Base-by-base conservation (phyloP, 768 basidiomycete species). In the Phanerodontia chrysosporium region DNA sequence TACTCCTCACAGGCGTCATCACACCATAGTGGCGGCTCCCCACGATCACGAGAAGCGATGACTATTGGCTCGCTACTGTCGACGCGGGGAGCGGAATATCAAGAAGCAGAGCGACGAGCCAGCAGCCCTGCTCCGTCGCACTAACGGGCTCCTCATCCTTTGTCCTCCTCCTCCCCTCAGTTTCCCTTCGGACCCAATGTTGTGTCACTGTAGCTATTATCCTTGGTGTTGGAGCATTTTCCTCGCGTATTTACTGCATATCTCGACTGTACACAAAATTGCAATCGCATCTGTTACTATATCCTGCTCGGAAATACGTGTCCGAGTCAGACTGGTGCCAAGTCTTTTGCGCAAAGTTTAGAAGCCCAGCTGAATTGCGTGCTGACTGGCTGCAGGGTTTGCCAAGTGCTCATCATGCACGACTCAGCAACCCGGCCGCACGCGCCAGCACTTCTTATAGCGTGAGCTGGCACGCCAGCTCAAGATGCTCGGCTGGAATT, bases 11-110 rank as follows among this genome's bases (percentile, higher is more conserved):
- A 51, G 9, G 83, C 86, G 14, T 80, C 83, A 36, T 86, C 86
- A 58, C 82, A 84, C 58, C 85, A 86, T 16, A 82, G 82, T 51
- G 84, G 84, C 62, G 86, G 82, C 65, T 90, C 88, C 1, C 87
- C 88, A 45, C 81, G 85, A 49, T 84, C 87, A 55, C 78, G 85
- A 57, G 83, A 82, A 16, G 85, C 86, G 36, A 92, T 92, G 90
- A 84, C 87, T 45, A 91, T 92, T 64, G 89, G 86, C 27, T 88
- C 88, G 1, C 73, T 92, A 29, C 78, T 90, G 24, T 82, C 85
- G 59, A 44, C 64, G 25, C 55, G 58, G 22, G 51, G 36, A 22
- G 22, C 51, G 30, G 64, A 58, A 25, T 57, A 60, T 21, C 60
- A 65, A 29, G 62, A 51, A 21, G 58, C 59, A 39, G 59, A 61